Evolutionary conservation across 306 rosid species (phyloP).

Genomic region (Cucurbita moschata): DNA sequence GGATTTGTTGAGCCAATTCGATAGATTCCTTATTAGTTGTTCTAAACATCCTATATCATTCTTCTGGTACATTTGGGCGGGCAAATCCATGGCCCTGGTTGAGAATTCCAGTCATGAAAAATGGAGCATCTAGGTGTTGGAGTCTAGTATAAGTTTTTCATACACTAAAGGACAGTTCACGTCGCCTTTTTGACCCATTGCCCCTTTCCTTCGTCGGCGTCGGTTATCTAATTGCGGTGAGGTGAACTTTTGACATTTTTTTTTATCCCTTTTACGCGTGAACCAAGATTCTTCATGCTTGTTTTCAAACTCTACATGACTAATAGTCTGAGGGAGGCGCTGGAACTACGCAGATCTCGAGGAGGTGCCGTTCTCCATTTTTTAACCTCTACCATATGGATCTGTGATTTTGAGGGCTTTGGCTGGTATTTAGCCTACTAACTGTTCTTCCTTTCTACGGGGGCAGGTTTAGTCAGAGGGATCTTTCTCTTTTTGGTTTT

Average conservation of each 20-base stretch:
- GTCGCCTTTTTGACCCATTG: constrained; percentile 1
- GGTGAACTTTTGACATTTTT: constrained; percentile 3
- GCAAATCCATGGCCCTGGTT: background rate
- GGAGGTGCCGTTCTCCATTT: constrained; percentile 26
- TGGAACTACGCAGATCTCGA: constrained; percentile 56
- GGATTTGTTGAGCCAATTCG: background rate
- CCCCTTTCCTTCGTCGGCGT: constrained; percentile 13
- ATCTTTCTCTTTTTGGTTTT: constrained; percentile 21
- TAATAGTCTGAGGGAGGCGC: constrained; percentile 29
- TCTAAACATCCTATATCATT: background rate
- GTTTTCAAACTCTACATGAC: constrained; percentile 20
- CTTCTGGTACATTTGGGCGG: background rate
- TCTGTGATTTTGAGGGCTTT: constrained; percentile 10
- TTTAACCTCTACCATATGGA: constrained; percentile 1
- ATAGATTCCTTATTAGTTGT: background rate
- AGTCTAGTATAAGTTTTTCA: background rate
- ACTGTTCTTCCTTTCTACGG: constrained; percentile 12
- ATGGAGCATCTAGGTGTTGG: background rate
- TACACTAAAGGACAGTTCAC: background rate
- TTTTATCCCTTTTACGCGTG: constrained; percentile 37
- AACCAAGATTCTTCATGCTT: constrained; percentile 34
- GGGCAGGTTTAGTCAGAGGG: constrained; percentile 9
- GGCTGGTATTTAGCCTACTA: constrained; percentile 4
- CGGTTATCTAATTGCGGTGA: constrained; percentile 10
- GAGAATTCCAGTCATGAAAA: background rate